These are phyloP conservation scores for Cronartium ribicola DNA, from an alignment of 1,284 basidiomycete genomes.

Conservation along the genomic window DNA sequence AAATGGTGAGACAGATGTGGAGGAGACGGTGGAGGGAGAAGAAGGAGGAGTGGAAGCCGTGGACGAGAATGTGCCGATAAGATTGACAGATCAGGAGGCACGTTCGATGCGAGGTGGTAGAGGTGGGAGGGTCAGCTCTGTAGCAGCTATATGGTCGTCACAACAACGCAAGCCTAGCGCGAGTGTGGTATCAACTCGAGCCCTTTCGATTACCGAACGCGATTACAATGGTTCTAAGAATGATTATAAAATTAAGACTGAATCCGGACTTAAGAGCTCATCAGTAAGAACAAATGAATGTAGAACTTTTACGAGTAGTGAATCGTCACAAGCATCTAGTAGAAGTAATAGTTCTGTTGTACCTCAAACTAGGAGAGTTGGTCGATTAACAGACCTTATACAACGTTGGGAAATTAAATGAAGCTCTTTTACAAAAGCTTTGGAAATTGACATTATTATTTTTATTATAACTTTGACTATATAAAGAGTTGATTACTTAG, in stretches of 20 bases:
- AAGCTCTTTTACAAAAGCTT: neutral
- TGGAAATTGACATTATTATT: no score
- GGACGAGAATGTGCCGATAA: conserved; percentile 31
- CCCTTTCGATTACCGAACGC: neutral
- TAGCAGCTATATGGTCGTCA: conserved; percentile 18
- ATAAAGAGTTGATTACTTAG: no score
- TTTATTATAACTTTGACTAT: no score
- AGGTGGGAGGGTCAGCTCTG: conserved; percentile 28
- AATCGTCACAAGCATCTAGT: neutral
- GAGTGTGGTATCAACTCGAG: neutral
- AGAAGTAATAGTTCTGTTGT: neutral
- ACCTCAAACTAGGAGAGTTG: neutral
- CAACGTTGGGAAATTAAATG: conserved; percentile 4
- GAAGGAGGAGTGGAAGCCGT: neutral
- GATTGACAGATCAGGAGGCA: conserved; percentile 24
- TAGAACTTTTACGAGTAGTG: conserved; percentile 5
- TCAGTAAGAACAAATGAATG: neutral
- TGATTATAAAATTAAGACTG: neutral
- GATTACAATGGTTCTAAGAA: neutral
- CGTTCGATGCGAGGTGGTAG: conserved; percentile 33
- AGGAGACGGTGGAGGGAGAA: neutral
- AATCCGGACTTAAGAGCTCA: neutral
- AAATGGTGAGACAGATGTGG: neutral
- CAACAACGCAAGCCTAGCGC: no score
- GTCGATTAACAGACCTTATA: neutral